Base-by-base conservation (phyloP, 2,329 filamentous ascomycete genomes). In the Apiospora arundinis region DNA sequence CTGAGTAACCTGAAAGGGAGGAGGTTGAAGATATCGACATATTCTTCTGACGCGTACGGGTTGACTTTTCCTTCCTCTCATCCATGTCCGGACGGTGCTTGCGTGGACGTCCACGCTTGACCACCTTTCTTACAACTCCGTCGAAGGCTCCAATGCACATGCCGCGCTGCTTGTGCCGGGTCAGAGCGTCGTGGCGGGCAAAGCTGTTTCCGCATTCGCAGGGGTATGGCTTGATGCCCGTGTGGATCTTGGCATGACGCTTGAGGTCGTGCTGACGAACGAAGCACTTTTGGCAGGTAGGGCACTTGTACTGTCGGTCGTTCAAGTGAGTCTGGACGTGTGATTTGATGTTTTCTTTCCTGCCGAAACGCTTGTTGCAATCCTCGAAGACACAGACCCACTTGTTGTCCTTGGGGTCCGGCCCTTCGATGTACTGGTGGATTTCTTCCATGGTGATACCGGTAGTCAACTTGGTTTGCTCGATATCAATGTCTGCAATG, bases 291-390 rank as follows among this genome's bases (percentile, higher is more conserved):
- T 92, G 88, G 85, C 96, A 99, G 70, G 93, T 92, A 65, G 95
- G 95, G 83, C 96, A 99, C 81, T 94, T 92, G 84, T 94, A 99
- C 80, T 98, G 96, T 67, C 96, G 90, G 81, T 99, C 96, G 77
- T 97, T 96, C 74, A 99, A 91, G 82, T 99, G 96, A 4, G 96
- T 99, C 83, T 99, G 96, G 18, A 99, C 94, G 81, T 99, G 96
- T 0, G 95, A 97, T 81, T 97, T 97, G 85, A 98, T 98, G 83
- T 99, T 98, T 82, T 99, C 96, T 81, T 98, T 97, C 76, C 96
- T 91, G n/a, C 95, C 95, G 80, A 99, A 98, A 69, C 91, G 90
- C 82, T 97, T 97, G 76, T 91, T 89, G 82, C 96, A 99, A 40
- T 91, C 91, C 11, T 94, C 87, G 71, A 85, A 95, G n/a, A 90